phyloP scores from a whole-genome alignment of 805 yeast species.

The Yamadazyma takamatsuzukensis region DNA sequence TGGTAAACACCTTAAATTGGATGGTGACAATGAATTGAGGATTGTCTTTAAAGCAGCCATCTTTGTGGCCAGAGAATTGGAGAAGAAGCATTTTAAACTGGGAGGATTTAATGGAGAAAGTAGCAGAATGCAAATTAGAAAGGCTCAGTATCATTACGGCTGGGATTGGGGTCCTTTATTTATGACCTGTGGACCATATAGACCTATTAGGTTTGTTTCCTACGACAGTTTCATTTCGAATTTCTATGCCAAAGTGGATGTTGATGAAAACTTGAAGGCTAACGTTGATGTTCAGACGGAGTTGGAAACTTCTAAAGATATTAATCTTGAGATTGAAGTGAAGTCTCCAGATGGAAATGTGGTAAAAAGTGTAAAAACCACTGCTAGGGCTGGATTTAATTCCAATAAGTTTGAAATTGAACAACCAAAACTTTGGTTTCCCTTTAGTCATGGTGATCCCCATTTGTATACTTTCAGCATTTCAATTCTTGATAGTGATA shows the following conservation, averaged over 20 bases:
- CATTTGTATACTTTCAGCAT: conserved; percentile 25
- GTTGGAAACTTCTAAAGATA: conserved; percentile 1
- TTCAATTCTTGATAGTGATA: conserved; percentile 1
- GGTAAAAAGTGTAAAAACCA: conserved; percentile 1
- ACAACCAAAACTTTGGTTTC: conserved; percentile 40
- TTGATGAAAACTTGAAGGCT: conserved; percentile 9
- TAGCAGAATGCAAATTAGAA: conserved; percentile 42
- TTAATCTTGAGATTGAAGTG: conserved; percentile 8
- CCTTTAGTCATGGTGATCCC: conserved; percentile 35
- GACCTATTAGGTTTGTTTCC: conserved; percentile 28
- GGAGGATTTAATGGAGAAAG: conserved; percentile 41
- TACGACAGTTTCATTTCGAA: conserved; percentile 15
- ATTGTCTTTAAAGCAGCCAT: conserved; percentile 39
- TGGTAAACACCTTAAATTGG: conserved; percentile 8
- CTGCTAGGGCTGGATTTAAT: conserved; percentile 4
- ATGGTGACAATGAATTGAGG: conserved; percentile 23
- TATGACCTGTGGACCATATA: conserved; percentile 44
- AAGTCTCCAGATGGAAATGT: conserved; percentile 12
- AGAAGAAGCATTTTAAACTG: conserved; percentile 23
- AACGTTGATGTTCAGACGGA: conserved; percentile 11
- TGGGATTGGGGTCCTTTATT: conserved; percentile 57
- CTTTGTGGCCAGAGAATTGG: conserved; percentile 28
- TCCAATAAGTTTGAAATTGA: conserved; percentile 13
- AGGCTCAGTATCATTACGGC: conserved; percentile 53
- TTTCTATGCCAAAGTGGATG: conserved; percentile 15